Conservation (phyloP, 345 rosid genomes). For the Eucalyptus cloeziana region DNA sequence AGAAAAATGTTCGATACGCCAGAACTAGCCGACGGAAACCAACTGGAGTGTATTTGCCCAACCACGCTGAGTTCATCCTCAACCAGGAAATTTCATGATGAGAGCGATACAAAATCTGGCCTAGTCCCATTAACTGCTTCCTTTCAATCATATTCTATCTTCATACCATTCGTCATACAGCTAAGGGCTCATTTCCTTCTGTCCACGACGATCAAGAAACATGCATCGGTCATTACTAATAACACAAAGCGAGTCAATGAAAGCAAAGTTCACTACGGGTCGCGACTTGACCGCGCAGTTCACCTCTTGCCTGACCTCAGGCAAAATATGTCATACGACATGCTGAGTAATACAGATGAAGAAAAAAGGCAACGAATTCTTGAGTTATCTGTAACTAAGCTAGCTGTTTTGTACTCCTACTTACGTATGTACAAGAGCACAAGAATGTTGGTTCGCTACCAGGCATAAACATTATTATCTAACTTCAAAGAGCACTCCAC, state of each 20-base stretch:
- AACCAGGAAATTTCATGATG: not conserved
- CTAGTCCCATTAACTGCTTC: not conserved
- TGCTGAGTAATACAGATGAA: not conserved
- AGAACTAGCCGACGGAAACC: not conserved
- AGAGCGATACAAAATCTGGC: not conserved
- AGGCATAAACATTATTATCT: not conserved
- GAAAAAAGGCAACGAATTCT: not conserved
- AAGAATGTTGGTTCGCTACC: not conserved
- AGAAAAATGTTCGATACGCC: not conserved
- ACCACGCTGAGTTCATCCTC: not conserved
- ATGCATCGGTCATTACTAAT: not conserved
- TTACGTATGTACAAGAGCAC: not conserved
- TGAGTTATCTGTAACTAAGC: not conserved
- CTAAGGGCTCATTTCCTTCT: not conserved
- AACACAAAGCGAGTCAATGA: not conserved
- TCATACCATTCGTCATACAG: not conserved
- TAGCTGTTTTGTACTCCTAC: not conserved
- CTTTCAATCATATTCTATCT: not conserved
- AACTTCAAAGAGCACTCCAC: not conserved
- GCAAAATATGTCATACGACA: not conserved
- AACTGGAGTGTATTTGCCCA: not conserved
- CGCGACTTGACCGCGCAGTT: not conserved
- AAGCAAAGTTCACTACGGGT: not conserved
- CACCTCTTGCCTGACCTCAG: not conserved
- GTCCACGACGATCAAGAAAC: not conserved